These are phyloP conservation scores for Trypanosoma brucei DNA, from an alignment of 208 protist species.

Conservation along the genomic window DNA sequence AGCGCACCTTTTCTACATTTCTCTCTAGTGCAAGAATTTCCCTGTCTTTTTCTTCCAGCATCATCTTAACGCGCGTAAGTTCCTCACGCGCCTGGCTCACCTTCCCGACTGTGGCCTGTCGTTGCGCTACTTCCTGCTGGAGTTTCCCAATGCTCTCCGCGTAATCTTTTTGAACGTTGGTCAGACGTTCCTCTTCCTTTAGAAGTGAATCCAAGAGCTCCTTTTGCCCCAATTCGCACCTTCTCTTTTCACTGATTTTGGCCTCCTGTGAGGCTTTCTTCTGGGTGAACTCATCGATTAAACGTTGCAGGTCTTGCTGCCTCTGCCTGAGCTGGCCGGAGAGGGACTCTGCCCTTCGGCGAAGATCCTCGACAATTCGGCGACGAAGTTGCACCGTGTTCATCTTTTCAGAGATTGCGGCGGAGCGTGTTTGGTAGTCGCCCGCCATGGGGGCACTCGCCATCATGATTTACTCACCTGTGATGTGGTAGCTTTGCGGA, in stretches of 20 bases:
- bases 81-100: slow-evolving; percentile 35
- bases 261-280: slow-evolving; percentile 54
- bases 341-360: slow-evolving; percentile 41
- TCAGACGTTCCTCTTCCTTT: slow-evolving; percentile 49
- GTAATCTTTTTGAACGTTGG: slow-evolving; percentile 25
- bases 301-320: slow-evolving; percentile 51
- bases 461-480: slow-evolving; percentile 8
- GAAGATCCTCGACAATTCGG: slow-evolving; percentile 51
- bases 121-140: slow-evolving; percentile 41
- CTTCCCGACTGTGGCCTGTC: slow-evolving; percentile 34
- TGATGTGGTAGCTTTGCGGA: not conserved
- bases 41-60: slow-evolving; percentile 72
- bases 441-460: slow-evolving; percentile 49
- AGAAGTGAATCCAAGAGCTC: no score
- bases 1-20: slow-evolving; percentile 45
- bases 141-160: slow-evolving; percentile 35
- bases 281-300: slow-evolving; percentile 38
- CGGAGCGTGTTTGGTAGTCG: slow-evolving; percentile 60
- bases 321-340: slow-evolving; percentile 37
- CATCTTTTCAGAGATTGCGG: slow-evolving; percentile 62
- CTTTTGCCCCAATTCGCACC: no score
- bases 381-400: slow-evolving; percentile 57
- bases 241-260: no score
- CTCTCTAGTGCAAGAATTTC: slow-evolving; percentile 68
- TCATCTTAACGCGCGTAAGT: slow-evolving; percentile 57